phyloP scores from a whole-genome alignment of 345 rosid genomes.

The Mallotus nudiflorus region DNA sequence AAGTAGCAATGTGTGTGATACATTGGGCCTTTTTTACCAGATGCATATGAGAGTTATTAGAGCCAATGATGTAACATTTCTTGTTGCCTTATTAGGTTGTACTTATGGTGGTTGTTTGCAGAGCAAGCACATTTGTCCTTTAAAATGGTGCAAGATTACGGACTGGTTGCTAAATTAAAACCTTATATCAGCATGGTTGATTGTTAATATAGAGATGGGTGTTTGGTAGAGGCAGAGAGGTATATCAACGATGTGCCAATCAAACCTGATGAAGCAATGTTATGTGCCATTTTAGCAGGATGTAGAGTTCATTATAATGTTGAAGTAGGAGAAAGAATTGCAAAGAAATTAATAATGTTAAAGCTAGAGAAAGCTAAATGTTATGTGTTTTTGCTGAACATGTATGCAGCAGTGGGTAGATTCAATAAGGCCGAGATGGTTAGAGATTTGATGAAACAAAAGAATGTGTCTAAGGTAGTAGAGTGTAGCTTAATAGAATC shows the following conservation, averaged over 20 bases:
- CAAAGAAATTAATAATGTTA: constrained; percentile 48
- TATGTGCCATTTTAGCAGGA: constrained; percentile 52
- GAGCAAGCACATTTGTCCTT: constrained; percentile 40
- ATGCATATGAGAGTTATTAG: constrained; percentile 36
- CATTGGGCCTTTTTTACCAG: constrained; percentile 42
- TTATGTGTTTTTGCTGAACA: constrained; percentile 54
- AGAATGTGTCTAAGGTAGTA: constrained; percentile 43
- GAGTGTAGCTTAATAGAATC: constrained; percentile 51
- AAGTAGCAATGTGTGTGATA: constrained; percentile 37
- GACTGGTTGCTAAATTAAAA: constrained; percentile 45
- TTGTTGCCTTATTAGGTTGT: constrained; percentile 60
- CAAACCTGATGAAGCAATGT: constrained; percentile 59
- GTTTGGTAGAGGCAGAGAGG: constrained; percentile 57
- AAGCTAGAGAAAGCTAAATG: constrained; percentile 49
- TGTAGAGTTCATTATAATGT: constrained; percentile 57
- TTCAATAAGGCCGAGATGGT: constrained; percentile 54
- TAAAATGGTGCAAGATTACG: constrained; percentile 41
- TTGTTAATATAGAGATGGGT: constrained; percentile 61
- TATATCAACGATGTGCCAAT: constrained; percentile 51
- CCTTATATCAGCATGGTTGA: constrained; percentile 56
- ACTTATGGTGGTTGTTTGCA: constrained; percentile 65
- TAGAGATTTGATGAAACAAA: constrained; percentile 48
- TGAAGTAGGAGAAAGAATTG: constrained; percentile 59
- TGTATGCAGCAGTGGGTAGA: constrained; percentile 48
- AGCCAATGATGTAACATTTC: constrained; percentile 64